Conservation (phyloP, 2,329 filamentous ascomycete species). For the Microsporum canis region DNA sequence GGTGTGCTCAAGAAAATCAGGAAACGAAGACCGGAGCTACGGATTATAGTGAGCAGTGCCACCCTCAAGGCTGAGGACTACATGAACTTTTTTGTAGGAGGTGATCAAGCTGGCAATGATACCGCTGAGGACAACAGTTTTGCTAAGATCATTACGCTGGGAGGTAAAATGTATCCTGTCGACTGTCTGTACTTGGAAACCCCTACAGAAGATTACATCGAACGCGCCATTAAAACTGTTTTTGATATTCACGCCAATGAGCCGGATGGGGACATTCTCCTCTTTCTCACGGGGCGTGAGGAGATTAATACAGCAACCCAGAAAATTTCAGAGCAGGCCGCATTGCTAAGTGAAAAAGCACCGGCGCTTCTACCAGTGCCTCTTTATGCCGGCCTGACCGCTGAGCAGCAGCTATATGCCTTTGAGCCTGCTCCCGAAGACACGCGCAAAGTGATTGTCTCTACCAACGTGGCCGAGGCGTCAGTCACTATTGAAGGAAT, state of each 20-base stretch:
- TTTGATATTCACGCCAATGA: constrained; percentile 80
- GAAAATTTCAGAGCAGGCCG: constrained; percentile 60
- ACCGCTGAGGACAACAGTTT: constrained; percentile 31
- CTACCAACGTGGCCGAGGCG: constrained; percentile 93
- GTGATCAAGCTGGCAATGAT: constrained; percentile 23
- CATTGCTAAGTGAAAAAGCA: constrained; percentile 48
- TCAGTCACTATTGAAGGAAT: constrained; percentile 91
- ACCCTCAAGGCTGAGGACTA: constrained; percentile 86
- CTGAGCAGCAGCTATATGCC: constrained; percentile 88
- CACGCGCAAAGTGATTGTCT: constrained; percentile 80
- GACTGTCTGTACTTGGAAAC: constrained; percentile 70
- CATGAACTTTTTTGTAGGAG: constrained; percentile 59
- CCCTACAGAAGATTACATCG: constrained; percentile 75
- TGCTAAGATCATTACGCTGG: constrained; percentile 66
- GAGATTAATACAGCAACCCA: constrained; percentile 82
- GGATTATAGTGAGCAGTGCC: constrained; percentile 85
- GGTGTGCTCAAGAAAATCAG: constrained; percentile 85
- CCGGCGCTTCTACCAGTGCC: constrained; percentile 59
- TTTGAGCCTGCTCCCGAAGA: constrained; percentile 75
- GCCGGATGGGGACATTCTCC: constrained; percentile 69
- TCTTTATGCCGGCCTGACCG: constrained; percentile 77
- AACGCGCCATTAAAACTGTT: constrained; percentile 68
- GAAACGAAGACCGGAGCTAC: constrained; percentile 65
- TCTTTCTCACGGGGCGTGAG: constrained; percentile 86
- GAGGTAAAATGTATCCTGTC: constrained; percentile 80